A percentile compares a stretch with the other conserved stretches of the same genome.
Evolutionary conservation across 2,329 filamentous ascomycete genomes (phyloP).

Genomic region (Verticillium dahliae): DNA sequence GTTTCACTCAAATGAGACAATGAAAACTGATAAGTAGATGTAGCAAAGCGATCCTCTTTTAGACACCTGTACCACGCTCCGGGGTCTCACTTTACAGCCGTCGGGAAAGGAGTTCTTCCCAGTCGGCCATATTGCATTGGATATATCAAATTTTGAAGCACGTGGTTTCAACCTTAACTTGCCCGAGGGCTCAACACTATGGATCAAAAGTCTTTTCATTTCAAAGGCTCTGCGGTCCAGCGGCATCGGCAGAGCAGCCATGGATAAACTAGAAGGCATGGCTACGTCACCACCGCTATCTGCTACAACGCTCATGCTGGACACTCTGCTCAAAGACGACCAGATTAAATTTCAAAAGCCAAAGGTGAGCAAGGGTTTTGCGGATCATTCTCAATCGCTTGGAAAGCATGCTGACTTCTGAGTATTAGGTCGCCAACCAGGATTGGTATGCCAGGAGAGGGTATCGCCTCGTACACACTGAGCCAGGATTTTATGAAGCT

Average conservation of each 20-base stretch:
- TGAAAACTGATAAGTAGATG: not conserved
- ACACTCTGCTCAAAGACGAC: constrained; percentile 18
- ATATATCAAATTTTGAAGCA: constrained; percentile 11
- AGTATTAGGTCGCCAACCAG: constrained; percentile 17
- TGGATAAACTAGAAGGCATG: constrained; percentile 21
- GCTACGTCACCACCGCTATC: constrained; percentile 17
- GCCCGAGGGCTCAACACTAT: constrained; percentile 14
- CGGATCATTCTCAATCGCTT: not conserved
- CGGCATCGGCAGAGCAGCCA: constrained; percentile 20
- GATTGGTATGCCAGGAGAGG: constrained; percentile 22
- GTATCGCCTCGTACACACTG: constrained; percentile 15
- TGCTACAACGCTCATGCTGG: constrained; percentile 18
- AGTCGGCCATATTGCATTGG: constrained; percentile 23
- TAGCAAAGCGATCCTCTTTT: constrained; percentile 10
- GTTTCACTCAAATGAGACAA: not conserved
- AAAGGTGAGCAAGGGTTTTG: not conserved
- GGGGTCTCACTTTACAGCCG: constrained; percentile 4
- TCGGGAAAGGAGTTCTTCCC: constrained; percentile 15
- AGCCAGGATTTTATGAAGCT: constrained; percentile 11
- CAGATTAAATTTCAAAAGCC: not conserved
- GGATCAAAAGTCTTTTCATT: constrained; percentile 24
- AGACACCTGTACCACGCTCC: constrained; percentile 9
- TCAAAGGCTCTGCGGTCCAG: constrained; percentile 15
- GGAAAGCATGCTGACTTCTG: not conserved
- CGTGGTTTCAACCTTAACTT: constrained; percentile 9